phyloP scores from a whole-genome alignment of 2,329 filamentous ascomycete genomes.

The Epichloe aotearoae region DNA sequence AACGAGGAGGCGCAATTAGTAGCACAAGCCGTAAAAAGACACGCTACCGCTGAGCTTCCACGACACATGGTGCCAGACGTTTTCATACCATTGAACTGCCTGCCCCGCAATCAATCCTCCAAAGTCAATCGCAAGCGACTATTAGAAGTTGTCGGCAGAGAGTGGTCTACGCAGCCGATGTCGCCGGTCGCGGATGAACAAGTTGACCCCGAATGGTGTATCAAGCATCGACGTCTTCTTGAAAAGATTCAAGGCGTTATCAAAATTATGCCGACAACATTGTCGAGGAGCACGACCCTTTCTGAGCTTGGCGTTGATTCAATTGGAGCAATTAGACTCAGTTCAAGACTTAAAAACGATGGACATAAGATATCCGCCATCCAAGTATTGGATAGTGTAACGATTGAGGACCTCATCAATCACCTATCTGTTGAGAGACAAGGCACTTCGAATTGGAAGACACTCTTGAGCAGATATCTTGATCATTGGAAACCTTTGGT shows the following conservation, averaged over 20 bases:
- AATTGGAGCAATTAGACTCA: background rate
- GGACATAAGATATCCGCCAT: background rate
- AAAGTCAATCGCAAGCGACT: background rate
- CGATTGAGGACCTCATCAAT: background rate
- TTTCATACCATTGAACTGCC: background rate
- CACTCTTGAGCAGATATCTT: background rate
- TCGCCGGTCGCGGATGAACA: background rate
- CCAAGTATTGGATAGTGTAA: background rate
- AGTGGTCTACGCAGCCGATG: background rate
- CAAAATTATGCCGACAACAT: background rate
- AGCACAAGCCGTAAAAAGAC: background rate
- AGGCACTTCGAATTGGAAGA: background rate
- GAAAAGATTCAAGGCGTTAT: background rate
- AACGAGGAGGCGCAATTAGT: background rate
- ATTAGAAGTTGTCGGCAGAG: background rate
- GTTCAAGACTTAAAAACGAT: background rate
- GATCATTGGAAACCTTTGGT: background rate
- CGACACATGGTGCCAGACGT: background rate
- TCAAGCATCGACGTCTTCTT: background rate
- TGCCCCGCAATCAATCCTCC: background rate
- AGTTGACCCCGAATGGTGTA: background rate
- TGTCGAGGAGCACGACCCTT: background rate
- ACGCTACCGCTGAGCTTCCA: background rate
- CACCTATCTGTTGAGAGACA: background rate
- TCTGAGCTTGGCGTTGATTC: background rate